Conservation (phyloP, 2,329 filamentous ascomycete species). For the Neopestalotiopsis clavispora region DNA sequence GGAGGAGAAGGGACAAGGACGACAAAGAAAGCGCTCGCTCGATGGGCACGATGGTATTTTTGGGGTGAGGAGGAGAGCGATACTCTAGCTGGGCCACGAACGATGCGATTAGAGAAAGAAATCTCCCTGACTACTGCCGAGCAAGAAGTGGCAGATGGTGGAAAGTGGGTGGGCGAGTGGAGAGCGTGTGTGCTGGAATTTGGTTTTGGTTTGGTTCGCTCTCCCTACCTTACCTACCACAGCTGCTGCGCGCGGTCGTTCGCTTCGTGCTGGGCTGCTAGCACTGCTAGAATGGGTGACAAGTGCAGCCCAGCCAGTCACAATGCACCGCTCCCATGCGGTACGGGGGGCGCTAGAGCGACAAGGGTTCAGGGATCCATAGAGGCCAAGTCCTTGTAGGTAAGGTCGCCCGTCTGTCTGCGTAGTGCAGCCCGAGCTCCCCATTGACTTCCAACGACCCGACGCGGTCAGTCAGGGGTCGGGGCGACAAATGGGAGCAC, state of each 20-base stretch:
- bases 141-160: constrained; percentile 8
- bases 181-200: constrained; percentile 13
- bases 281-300: constrained; percentile 8
- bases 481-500: neutral
- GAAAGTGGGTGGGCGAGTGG: constrained; percentile 7
- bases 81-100: neutral
- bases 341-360: constrained; percentile 5
- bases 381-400: neutral
- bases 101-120: constrained; percentile 15
- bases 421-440: neutral
- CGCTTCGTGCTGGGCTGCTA: neutral
- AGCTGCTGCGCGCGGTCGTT: constrained; percentile 4
- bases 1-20: neutral
- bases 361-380: constrained; percentile 2
- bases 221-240: neutral
- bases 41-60: neutral
- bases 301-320: constrained; percentile 3
- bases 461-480: neutral
- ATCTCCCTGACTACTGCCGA: neutral
- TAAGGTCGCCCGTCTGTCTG: neutral
- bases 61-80: neutral
- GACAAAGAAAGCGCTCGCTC: constrained; percentile 3
- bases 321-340: neutral
- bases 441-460: constrained; percentile 6
- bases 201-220: neutral